Base-by-base conservation (phyloP, 331 rosid genomes). In the Quercus tomentella region DNA sequence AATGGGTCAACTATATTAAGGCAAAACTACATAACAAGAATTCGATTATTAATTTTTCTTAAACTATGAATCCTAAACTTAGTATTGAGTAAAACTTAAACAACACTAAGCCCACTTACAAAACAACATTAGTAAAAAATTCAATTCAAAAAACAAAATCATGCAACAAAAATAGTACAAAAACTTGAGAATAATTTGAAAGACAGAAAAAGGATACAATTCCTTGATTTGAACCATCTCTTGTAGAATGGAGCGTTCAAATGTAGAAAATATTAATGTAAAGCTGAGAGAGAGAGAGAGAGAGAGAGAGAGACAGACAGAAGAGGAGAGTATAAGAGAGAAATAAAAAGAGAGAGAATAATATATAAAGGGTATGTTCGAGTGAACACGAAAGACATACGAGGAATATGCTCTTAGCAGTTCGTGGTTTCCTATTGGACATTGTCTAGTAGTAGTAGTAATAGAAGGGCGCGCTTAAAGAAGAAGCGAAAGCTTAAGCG, bases 141-240 rank as follows among this genome's bases (percentile, higher is more conserved):
- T 14, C 54, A 49, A 10, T 49, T 49, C 5, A 10, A 10, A 45
- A 49, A 49, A 49, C 15, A 49, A 49, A 49, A 49, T 10, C 4
- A 12, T 10, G 14, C 25, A 25, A 25, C 17, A 60, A 12, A 5
- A 60, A 7, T 21, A 12, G 25, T 60, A 26, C 33, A 21, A 28
- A 11, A 60, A 22, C 10, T 60, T 7, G 30, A 0, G 45, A 41
- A 8, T 8, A 58, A 22, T 22, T 4, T 2, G 30, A 10, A 52
- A 20, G 33, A 41, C 14, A 35, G 18, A 54, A 60, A 62, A 76
- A 76, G 85, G 89, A 86, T 86, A 86, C 89, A 86, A 83, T 37
- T 86, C 89, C 82, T 83, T 86, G 62, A 77, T 75, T 77, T 83
- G 87, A 83, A 86, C 89, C 89, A 86, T 86, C 10, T 66, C 56